Evolutionary conservation across 257 asterid species (phyloP).

Genomic region (Solanum lycopersicoides): DNA sequence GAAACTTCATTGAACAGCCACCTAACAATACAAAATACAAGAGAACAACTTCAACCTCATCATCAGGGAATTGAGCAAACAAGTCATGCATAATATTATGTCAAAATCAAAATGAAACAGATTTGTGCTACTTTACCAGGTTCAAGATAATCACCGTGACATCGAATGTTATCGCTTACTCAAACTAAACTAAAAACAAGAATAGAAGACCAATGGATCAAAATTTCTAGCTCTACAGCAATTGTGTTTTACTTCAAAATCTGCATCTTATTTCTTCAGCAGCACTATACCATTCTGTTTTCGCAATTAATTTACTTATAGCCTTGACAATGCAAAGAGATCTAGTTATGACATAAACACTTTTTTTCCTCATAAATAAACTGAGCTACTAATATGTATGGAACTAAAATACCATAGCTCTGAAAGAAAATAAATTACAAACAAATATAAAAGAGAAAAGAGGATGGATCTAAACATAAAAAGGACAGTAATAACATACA

Average conservation of each 20-base stretch:
- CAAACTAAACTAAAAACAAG: neutral
- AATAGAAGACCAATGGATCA: neutral
- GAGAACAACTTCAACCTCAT: neutral
- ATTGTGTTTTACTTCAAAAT: neutral
- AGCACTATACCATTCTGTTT: neutral
- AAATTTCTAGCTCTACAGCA: neutral
- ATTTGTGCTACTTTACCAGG: neutral
- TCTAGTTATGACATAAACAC: neutral
- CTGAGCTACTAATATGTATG: neutral
- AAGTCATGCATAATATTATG: neutral
- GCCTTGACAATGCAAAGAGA: neutral
- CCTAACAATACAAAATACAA: neutral
- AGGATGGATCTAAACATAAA: neutral
- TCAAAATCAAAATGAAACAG: neutral
- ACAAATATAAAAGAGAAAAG: neutral
- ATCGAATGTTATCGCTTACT: neutral
- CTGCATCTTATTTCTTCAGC: neutral
- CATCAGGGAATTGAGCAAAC: neutral
- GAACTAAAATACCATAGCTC: neutral
- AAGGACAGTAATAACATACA: neutral
- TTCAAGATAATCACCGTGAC: neutral
- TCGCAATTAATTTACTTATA: neutral
- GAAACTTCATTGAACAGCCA: conserved; percentile 1
- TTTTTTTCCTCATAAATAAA: neutral
- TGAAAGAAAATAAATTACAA: neutral